Base-by-base conservation (phyloP, 306 rosid genomes). In the Rubus parviflorus region DNA sequence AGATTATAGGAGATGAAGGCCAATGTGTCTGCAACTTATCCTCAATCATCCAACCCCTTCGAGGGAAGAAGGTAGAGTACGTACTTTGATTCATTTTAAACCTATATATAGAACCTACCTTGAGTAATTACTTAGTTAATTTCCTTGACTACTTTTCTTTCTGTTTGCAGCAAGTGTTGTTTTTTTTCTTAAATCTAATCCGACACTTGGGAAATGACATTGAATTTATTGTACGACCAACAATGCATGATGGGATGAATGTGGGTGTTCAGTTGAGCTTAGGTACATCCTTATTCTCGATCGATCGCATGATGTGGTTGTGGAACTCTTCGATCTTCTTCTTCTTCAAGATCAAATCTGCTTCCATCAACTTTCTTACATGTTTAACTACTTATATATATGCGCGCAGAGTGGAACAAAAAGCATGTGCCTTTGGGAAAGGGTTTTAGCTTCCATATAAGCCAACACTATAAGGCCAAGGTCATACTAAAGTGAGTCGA, bases 221-320 rank as follows among this genome's bases (percentile, higher is more conserved):
- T 73, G 70, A 86, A 37, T 79, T 91, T 75, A 57, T 80, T 30
- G 80, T 90, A 70, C 76, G 70, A 54, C 96, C 93, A 2, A 91
- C 91, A 62, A 65, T 78, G 61, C 80, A 81, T 5, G 86, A 90
- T 13, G 98, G 97, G 72, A 70, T 89, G 81, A 75, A 42, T 14
- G 88, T 93, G 41, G 96, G 93, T 11, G 63, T 93, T 20, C 77
- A 79, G 16, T 93, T 97, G 98, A 86, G 69, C 83, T 80, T 90
- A 25, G 90, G 98, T 93, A 91, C 46, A 23, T 64, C 15, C 38
- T 9, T 48, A 16, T 1, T 25, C 49, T 16, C 7, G 17, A 45
- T 70, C 74, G 15, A 70, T 13, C 35, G 35, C 17, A 23, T 58
- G 25, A 23, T 25, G n/a, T 1, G n/a, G 13, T 30, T 30, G 35